Evolutionary conservation across 805 yeast genomes (phyloP), one percentile per base, ranked within the genome.

Genomic region (Saturnispora galanensis): DNA sequence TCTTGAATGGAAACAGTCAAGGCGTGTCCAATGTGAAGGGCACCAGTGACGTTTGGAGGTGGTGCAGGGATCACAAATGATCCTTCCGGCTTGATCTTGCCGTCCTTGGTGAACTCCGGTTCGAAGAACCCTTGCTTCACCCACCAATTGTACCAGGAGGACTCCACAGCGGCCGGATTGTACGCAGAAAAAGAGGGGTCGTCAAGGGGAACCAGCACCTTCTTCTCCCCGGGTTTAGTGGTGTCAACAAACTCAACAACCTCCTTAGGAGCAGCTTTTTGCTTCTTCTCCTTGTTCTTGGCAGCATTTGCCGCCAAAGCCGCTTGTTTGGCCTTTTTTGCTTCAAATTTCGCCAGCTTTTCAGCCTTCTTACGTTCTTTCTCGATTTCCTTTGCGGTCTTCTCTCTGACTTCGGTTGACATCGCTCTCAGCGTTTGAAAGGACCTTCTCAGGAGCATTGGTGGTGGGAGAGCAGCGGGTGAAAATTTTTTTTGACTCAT

Each of bases 131-230:
- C 94, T 64, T 85, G 74, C 57, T 83, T 72, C 49, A 77, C 82
- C 98, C 98, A 93, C 97, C 98, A 93, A 15, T 76, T 78, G 67
- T 90, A 90, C 98, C 98, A 93, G 11, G 96, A 85, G 46, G 94
- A 82, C 67, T 93, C 98, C 39, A 93, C 97, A 55, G 81, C 83
- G 55, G 77, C 76, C 31, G 98, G 98, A 57, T 77, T 84, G 66
- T 93, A 93, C 9, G 97, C 90, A 66, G 93, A 89, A 62, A 93
- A 77, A 16, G 97, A 80, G 17, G 96, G 89, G 61, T 89, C 95
- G 36, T 90, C 96, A 43, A 93, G 74, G 31, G 87, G 75, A n/a
- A 79, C 83, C 47, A 93, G 75, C 31, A 81, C 65, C 69, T 93
- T 93, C 77, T 90, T 93, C 57, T 88, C 95, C 50, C 98, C 98